These are phyloP conservation scores for Tetracentron sinense DNA, from an alignment of 164 flowering plant genomes.

Conservation along the genomic window DNA sequence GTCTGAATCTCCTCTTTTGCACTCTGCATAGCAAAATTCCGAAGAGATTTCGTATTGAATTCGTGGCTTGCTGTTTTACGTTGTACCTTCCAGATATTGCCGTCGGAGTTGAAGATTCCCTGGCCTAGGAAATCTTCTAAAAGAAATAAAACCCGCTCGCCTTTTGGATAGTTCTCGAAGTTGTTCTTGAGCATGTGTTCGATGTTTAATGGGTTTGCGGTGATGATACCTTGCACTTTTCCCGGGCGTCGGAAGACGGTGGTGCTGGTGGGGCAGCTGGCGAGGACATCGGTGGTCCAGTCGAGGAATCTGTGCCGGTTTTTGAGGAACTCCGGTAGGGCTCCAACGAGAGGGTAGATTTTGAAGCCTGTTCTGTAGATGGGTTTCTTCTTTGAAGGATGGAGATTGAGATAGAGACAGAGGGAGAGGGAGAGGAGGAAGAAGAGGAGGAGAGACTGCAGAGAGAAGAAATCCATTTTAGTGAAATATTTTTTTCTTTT, in stretches of 20 bases:
- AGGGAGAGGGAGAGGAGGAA: constrained; percentile 25
- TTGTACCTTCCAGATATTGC: constrained; percentile 46
- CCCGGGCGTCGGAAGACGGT: constrained; percentile 45
- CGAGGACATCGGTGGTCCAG: constrained; percentile 48
- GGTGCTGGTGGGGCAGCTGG: constrained; percentile 38
- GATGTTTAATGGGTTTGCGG: constrained; percentile 42
- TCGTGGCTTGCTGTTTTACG: constrained; percentile 54
- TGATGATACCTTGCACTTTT: constrained; percentile 26
- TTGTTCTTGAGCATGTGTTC: constrained; percentile 52
- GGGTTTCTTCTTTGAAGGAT: constrained; percentile 2
- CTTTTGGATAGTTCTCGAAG: constrained; percentile 56
- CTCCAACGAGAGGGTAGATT: constrained; percentile 48
- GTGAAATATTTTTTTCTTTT: too few relatives aligned
- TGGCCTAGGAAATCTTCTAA: constrained; percentile 48
- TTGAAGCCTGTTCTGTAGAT: constrained; percentile 31
- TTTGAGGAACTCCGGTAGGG: constrained; percentile 38
- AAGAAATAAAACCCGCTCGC: constrained; percentile 23
- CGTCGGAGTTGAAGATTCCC: constrained; percentile 60
- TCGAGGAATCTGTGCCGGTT: constrained; percentile 61
- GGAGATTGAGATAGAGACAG: too few relatives aligned
- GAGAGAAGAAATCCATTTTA: constrained; percentile 19
- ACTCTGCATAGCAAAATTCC: constrained; percentile 34
- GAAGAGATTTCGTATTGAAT: constrained; percentile 42
- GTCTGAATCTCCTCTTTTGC: constrained; percentile 27
- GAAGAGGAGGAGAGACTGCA: constrained; percentile 12